phyloP scores from a whole-genome alignment of 2,329 filamentous ascomycete species.

The Didymellaceae sp. region DNA sequence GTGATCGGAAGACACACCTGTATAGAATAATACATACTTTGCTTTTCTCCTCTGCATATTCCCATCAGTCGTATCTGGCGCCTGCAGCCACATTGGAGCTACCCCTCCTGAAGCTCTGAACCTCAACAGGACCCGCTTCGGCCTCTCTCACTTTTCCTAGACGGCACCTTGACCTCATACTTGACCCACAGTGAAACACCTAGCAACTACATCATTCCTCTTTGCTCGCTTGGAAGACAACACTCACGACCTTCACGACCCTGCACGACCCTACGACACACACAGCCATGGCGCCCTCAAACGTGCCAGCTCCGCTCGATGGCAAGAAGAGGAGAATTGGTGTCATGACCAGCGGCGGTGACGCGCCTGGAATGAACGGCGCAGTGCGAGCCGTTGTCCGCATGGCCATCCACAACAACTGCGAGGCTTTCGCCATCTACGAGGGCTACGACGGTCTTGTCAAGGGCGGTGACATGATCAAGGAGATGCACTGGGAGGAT shows the following conservation, averaged over 20 bases:
- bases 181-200: conserved; percentile 25
- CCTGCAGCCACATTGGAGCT: conserved; percentile 10
- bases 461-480: conserved; percentile 85
- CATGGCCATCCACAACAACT: conserved; percentile 80
- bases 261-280: conserved; percentile 6
- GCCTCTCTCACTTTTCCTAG: conserved; percentile 25
- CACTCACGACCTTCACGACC: conserved; percentile 9
- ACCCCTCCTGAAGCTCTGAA: conserved; percentile 25
- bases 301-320: conserved; percentile 45
- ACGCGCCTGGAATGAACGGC: conserved; percentile 94
- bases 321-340: conserved; percentile 72
- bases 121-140: conserved; percentile 35
- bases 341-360: conserved; percentile 92
- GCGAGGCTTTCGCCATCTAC: conserved; percentile 64
- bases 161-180: conserved; percentile 35
- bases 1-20: conserved; percentile 9
- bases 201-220: conserved; percentile 14
- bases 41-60: conserved; percentile 1
- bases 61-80: background rate
- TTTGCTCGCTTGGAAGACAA: conserved; percentile 7
- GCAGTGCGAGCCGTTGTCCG: conserved; percentile 89
- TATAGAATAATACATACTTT: background rate
- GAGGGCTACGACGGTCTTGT: conserved; percentile 97
- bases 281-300: conserved; percentile 38
- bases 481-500: conserved; percentile 87